These are phyloP conservation scores for Crataegus laevigata DNA, from an alignment of 306 rosid species.

Conservation along the genomic window DNA sequence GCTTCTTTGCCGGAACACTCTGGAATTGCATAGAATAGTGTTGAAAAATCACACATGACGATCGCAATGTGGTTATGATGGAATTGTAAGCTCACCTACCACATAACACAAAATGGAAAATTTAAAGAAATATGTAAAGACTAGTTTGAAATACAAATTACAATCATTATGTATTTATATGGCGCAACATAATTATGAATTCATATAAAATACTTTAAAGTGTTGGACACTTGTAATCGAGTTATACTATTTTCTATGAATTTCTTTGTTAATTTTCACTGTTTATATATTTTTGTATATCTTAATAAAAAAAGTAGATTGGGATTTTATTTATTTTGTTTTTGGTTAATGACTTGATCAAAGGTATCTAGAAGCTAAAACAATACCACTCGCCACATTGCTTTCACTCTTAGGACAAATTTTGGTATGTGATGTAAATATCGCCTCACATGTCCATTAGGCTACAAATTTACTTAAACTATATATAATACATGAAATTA, in stretches of 20 bases:
- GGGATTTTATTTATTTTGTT: too few relatives aligned
- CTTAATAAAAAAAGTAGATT: too few relatives aligned
- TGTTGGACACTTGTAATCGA: neutral
- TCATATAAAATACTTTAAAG: neutral
- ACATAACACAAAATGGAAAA: neutral
- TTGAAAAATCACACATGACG: constrained; percentile 3
- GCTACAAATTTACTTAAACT: neutral
- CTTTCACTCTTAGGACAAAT: neutral
- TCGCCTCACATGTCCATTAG: neutral
- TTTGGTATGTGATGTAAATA: neutral
- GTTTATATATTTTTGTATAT: too few relatives aligned
- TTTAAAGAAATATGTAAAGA: neutral
- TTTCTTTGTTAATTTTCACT: too few relatives aligned
- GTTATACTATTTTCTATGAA: too few relatives aligned
- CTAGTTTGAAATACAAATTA: neutral
- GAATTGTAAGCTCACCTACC: neutral
- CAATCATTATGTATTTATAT: neutral
- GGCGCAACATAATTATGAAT: neutral
- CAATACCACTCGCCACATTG: neutral
- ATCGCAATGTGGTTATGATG: neutral
- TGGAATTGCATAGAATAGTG: neutral
- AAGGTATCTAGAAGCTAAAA: too few relatives aligned
- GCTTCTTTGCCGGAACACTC: neutral
- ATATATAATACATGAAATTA: too few relatives aligned
- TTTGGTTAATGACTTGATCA: too few relatives aligned